Percentiles rank a stretch among this genome's conserved stretches.
phyloP scores from a whole-genome alignment of 192 early-diverging fungal genomes.

The Backusella westeae region DNA sequence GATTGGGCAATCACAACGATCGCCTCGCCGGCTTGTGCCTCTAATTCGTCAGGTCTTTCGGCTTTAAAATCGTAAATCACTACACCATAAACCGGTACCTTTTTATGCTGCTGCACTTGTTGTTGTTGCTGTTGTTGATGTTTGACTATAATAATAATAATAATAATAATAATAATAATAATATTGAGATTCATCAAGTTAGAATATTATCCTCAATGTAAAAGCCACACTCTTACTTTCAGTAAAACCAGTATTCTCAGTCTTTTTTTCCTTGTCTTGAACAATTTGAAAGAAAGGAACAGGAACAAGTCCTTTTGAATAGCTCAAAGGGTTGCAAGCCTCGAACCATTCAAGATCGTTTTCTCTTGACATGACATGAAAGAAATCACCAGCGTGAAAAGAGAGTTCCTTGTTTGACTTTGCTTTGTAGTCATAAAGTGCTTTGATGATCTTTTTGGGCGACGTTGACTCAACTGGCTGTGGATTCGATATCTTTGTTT shows the following conservation, averaged over 20 bases:
- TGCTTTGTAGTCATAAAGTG: constrained; percentile 68
- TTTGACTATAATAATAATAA: background rate
- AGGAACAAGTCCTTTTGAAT: constrained; percentile 64
- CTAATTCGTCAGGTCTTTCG: constrained; percentile 63
- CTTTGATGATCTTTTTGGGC: constrained; percentile 76
- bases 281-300: constrained; percentile 68
- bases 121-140: background rate
- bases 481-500: constrained; percentile 7
- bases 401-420: constrained; percentile 59
- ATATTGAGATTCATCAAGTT: background rate
- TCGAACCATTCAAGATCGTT: constrained; percentile 71
- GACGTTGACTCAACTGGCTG: background rate
- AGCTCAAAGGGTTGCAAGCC: constrained; percentile 63
- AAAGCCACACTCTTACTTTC: background rate
- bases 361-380: constrained; percentile 66
- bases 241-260: constrained; percentile 24
- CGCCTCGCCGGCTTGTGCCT: constrained; percentile 57
- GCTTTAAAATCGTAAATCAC: constrained; percentile 72
- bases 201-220: background rate
- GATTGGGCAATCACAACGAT: constrained; percentile 71
- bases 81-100: constrained; percentile 46
- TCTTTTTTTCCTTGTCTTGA: constrained; percentile 39
- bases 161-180: background rate
- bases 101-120: background rate
- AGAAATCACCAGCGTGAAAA: constrained; percentile 76